phyloP scores from a whole-genome alignment of 768 basidiomycete species.

The Pulveroboletus sp. region DNA sequence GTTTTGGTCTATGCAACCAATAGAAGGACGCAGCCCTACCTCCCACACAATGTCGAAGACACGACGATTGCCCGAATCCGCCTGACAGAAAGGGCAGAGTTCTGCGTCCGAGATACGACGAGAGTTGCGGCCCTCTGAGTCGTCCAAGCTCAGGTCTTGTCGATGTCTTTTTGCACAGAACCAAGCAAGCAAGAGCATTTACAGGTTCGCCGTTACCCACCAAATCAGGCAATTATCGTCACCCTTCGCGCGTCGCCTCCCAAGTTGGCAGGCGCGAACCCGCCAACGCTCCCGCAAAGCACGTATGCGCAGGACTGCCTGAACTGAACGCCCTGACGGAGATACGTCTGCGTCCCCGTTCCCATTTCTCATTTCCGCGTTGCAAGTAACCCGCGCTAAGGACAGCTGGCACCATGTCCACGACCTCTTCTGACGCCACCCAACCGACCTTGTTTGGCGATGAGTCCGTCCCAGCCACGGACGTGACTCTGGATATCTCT shows the following conservation, averaged over 20 bases:
- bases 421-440: slow-evolving; percentile 27
- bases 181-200: neutral
- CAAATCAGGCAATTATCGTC: slow-evolving; percentile 13
- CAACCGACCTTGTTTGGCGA: slow-evolving; percentile 29
- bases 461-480: slow-evolving; percentile 12
- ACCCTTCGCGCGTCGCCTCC: neutral
- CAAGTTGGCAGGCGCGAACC: neutral
- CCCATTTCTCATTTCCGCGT: neutral
- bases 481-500: slow-evolving; percentile 9
- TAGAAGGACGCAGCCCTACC: slow-evolving; percentile 24
- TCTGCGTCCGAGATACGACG: neutral
- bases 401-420: slow-evolving; percentile 20
- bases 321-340: neutral
- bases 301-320: neutral
- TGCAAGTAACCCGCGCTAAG: neutral
- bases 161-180: neutral
- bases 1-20: neutral
- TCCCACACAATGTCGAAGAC: slow-evolving; percentile 50
- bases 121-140: neutral
- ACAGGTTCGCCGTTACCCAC: neutral
- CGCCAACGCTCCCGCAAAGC: neutral
- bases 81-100: slow-evolving; percentile 39
- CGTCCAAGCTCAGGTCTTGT: neutral
- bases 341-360: neutral
- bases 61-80: slow-evolving; percentile 29